Conservation (phyloP, 2,329 filamentous ascomycete species). For the Ascochyta rabiei region DNA sequence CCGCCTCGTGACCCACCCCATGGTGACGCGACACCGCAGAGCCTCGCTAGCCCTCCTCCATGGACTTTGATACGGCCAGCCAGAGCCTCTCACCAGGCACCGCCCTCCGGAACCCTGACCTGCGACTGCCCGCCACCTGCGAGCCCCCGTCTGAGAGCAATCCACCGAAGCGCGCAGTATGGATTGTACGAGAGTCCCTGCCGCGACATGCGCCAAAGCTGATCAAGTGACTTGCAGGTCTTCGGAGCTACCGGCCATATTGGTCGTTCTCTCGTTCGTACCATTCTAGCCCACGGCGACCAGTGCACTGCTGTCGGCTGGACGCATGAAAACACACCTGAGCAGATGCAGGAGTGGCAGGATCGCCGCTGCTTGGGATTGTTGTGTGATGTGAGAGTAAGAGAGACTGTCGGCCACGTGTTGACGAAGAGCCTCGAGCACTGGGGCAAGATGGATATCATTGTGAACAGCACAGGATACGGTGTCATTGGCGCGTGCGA, state of each 20-base stretch:
- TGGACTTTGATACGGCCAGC: constrained; percentile 46
- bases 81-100: constrained; percentile 47
- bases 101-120: constrained; percentile 47
- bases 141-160: constrained; percentile 78
- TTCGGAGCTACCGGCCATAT: constrained; percentile 98
- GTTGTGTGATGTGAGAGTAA: constrained; percentile 88
- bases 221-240: constrained; percentile 55
- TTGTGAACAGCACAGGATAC: constrained; percentile 90
- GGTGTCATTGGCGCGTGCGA: constrained; percentile 95
- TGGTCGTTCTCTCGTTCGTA: constrained; percentile 86
- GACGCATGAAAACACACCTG: constrained; percentile 74
- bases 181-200: constrained; percentile 70
- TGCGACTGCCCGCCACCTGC: constrained; percentile 79
- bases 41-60: constrained; percentile 22
- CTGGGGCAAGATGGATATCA: constrained; percentile 84
- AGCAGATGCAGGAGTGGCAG: constrained; percentile 74
- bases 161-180: constrained; percentile 77
- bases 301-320: constrained; percentile 85
- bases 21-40: constrained; percentile 13
- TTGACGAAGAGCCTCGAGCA: constrained; percentile 72
- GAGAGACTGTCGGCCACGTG: constrained; percentile 75
- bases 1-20: constrained; percentile 21
- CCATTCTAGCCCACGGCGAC: constrained; percentile 79
- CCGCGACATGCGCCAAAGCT: constrained; percentile 1
- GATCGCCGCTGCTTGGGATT: constrained; percentile 71